Base-by-base conservation (phyloP, 1,139 yeast genomes). In the Kurtzmaniella quercitrusa region DNA sequence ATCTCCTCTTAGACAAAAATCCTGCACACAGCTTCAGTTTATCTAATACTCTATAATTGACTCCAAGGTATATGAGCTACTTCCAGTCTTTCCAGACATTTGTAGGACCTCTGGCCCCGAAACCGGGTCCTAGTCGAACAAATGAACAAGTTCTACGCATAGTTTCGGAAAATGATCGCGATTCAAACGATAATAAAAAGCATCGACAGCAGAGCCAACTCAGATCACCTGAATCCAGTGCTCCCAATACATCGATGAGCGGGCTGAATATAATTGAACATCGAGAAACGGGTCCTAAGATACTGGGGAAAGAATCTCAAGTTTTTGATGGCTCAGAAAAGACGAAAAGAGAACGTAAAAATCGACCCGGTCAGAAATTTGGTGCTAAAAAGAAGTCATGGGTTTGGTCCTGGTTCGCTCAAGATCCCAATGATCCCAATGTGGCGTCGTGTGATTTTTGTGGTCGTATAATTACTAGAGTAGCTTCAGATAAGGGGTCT, bases 321-420 rank as follows among this genome's bases (percentile, higher is more conserved):
- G 18, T 12, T 9, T 14, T 8, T 14, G 12, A 9, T 14, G 34
- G 18, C 12, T 41, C 40, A 11, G 36, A 40, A 18, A 42, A 37
- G 36, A 39, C 15, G 5, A 56, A 54, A 41, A 59, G 54, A 42
- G 65, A 57, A 38, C 60, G 74, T 16, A 60, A 58, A 42, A 73
- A 73, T 50, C 60, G 70, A 43, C 79, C 80, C 1, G 79, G 79
- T 2, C 78, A 71, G 49, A 72, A 67, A 48, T 76, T 76, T 48
- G 83, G 83, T 12, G 82, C 82, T 14, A 76, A 75, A 50, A 77
- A 77, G 64, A 72, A 71, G 51, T 75, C 79, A 32, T 78, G 83
- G 83, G 82, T 78, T 4, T 78, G 84, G 84, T 58, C 71, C 26
- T 78, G 83, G 82, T 78, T 78, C 50, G 65, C 65, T 15, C 83